These are phyloP conservation scores for Zopfochytrium polystomum DNA, from an alignment of 371 early-diverging fungal genomes.

Conservation along the genomic window DNA sequence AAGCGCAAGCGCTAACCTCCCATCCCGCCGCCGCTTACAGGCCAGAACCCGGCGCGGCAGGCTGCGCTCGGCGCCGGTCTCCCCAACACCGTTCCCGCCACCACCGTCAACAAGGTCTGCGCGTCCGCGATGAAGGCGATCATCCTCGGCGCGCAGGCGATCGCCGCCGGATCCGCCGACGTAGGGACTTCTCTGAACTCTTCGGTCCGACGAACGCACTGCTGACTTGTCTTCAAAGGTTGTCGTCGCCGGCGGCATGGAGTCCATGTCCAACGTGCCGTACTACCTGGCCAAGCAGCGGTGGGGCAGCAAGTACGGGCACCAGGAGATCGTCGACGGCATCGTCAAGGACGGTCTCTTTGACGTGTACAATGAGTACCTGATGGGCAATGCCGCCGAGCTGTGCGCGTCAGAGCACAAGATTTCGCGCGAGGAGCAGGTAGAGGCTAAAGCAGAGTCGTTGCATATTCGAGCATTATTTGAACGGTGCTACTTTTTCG, in stretches of 20 bases:
- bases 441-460: conserved; percentile 14
- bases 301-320: conserved; percentile 72
- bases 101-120: conserved; percentile 97
- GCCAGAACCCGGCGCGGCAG: conserved; percentile 96
- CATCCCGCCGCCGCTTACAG: conserved; percentile 44
- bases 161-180: conserved; percentile 79
- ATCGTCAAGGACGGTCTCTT: conserved; percentile 89
- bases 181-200: conserved; percentile 27
- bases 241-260: conserved; percentile 92
- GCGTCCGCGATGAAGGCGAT: conserved; percentile 95
- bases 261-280: conserved; percentile 96
- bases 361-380: conserved; percentile 83
- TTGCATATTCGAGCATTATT: neutral
- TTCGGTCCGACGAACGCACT: neutral
- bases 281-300: conserved; percentile 73
- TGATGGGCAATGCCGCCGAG: conserved; percentile 95
- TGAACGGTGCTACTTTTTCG: neutral
- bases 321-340: conserved; percentile 80
- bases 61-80: conserved; percentile 89
- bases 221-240: conserved; percentile 14
- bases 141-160: conserved; percentile 78
- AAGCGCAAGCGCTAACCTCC: neutral
- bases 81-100: conserved; percentile 69
- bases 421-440: conserved; percentile 76
- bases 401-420: conserved; percentile 80